phyloP scores from a whole-genome alignment of 257 asterid genomes.

The Salvia miltiorrhiza region DNA sequence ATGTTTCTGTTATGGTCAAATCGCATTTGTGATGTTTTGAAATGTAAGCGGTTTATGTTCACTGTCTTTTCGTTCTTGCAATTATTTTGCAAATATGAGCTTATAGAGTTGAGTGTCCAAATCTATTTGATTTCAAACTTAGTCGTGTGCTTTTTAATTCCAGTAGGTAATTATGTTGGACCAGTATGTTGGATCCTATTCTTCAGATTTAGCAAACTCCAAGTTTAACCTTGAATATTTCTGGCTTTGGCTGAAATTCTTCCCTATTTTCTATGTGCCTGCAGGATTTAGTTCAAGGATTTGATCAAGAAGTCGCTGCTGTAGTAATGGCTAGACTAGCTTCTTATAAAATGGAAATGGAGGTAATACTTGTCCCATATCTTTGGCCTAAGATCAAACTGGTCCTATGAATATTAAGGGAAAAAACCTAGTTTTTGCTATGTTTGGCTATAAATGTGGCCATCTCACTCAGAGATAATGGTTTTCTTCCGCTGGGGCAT shows the following conservation, averaged over 20 bases:
- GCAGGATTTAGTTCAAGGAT: constrained; percentile 93
- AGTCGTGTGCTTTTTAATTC: background rate
- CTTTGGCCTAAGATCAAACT: constrained; percentile 4
- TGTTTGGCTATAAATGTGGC: constrained; percentile 1
- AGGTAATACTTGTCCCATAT: constrained; percentile 47
- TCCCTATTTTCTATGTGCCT: constrained; percentile 16
- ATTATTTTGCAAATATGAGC: background rate
- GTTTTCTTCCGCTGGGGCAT: background rate
- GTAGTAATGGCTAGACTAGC: constrained; percentile 91
- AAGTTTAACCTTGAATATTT: background rate
- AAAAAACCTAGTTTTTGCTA: background rate
- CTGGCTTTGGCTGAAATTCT: constrained; percentile 4
- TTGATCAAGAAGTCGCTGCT: constrained; percentile 98
- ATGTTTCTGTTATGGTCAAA: background rate
- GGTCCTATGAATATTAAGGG: background rate
- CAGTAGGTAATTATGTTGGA: background rate
- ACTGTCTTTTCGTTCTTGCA: background rate
- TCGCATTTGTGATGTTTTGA: background rate
- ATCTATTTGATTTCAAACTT: too few relatives aligned
- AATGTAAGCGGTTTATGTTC: background rate
- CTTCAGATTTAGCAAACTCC: background rate
- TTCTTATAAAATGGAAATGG: constrained; percentile 93
- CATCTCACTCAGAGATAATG: background rate
- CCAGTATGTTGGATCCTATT: background rate
- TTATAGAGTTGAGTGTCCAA: too few relatives aligned